These are phyloP conservation scores for Aureobasidium lini DNA, from an alignment of 2,329 filamentous ascomycete species.

Conservation along the genomic window DNA sequence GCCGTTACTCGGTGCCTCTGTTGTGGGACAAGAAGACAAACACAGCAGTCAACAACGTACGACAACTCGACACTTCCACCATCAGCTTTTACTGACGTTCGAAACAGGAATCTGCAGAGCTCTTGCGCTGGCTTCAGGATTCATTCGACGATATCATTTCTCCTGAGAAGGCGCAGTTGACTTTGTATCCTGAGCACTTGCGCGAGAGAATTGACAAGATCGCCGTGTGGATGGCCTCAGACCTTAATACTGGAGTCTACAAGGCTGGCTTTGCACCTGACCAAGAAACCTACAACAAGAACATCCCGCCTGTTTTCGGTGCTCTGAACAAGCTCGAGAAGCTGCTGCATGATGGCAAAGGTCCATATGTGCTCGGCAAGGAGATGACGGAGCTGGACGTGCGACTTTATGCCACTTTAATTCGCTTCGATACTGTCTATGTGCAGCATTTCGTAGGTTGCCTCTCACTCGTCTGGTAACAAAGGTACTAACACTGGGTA, in stretches of 20 bases:
- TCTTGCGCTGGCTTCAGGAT: slow-evolving; percentile 51
- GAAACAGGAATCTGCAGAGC: slow-evolving; percentile 46
- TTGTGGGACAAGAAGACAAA: slow-evolving; percentile 54
- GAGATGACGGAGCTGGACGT: slow-evolving; percentile 54
- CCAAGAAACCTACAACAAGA: slow-evolving; percentile 50
- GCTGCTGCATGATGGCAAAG: slow-evolving; percentile 37
- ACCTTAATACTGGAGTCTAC: slow-evolving; percentile 56
- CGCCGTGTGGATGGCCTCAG: slow-evolving; percentile 46
- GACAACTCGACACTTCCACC: background rate
- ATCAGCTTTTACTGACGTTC: background rate
- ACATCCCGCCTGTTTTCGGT: slow-evolving; percentile 49
- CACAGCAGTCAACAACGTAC: slow-evolving; percentile 51
- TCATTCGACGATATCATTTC: slow-evolving; percentile 47
- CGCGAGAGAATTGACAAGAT: slow-evolving; percentile 45
- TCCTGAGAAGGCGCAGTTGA: slow-evolving; percentile 33
- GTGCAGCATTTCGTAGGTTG: slow-evolving; percentile 50
- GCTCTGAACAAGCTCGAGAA: slow-evolving; percentile 53
- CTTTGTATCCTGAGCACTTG: slow-evolving; percentile 47
- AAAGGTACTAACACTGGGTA: background rate
- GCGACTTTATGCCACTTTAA: slow-evolving; percentile 48
- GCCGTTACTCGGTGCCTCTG: slow-evolving; percentile 53
- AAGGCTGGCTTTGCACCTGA: slow-evolving; percentile 49
- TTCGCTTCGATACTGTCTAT: slow-evolving; percentile 56
- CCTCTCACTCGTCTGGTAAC: too few relatives aligned
- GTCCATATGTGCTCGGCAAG: slow-evolving; percentile 50